These are phyloP conservation scores for Lodderomyces parapsilosis DNA, from an alignment of 1,139 yeast genomes.

Conservation along the genomic window DNA sequence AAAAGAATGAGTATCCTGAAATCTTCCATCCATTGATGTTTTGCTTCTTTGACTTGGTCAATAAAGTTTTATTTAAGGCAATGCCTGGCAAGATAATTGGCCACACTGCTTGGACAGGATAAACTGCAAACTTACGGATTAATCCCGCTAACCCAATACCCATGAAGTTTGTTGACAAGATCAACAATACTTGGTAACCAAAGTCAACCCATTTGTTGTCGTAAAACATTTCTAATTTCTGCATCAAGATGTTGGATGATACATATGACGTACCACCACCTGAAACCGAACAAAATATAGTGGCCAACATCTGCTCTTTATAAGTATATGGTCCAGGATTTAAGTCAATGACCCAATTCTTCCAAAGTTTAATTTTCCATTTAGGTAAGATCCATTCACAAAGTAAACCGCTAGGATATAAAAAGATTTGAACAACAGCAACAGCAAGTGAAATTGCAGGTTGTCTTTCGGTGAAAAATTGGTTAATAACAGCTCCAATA, in stretches of 20 bases:
- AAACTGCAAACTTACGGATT: constrained; percentile 54
- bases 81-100: constrained; percentile 55
- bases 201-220: constrained; percentile 42
- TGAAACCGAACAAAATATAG: constrained; percentile 25
- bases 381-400: constrained; percentile 25
- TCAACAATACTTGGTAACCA: constrained; percentile 49
- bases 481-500: constrained; percentile 56
- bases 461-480: constrained; percentile 51
- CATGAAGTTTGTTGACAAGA: constrained; percentile 54
- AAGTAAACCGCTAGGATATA: constrained; percentile 25
- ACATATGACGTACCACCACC: constrained; percentile 36
- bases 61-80: no score
- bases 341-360: constrained; percentile 12
- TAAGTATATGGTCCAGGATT: constrained; percentile 31
- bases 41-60: constrained; percentile 47
- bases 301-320: constrained; percentile 30
- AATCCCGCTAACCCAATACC: constrained; percentile 69
- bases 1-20: constrained; percentile 32
- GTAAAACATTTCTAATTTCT: constrained; percentile 39
- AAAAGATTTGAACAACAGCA: constrained; percentile 27
- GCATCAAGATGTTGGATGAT: constrained; percentile 19
- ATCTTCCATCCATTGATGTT: no score
- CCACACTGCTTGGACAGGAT: constrained; percentile 60
- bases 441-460: constrained; percentile 49
- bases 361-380: constrained; percentile 13